Evolutionary conservation across 78 protist species (phyloP), one percentile per base, ranked within the genome.

Genomic region (Dictyostelium purpureum): DNA sequence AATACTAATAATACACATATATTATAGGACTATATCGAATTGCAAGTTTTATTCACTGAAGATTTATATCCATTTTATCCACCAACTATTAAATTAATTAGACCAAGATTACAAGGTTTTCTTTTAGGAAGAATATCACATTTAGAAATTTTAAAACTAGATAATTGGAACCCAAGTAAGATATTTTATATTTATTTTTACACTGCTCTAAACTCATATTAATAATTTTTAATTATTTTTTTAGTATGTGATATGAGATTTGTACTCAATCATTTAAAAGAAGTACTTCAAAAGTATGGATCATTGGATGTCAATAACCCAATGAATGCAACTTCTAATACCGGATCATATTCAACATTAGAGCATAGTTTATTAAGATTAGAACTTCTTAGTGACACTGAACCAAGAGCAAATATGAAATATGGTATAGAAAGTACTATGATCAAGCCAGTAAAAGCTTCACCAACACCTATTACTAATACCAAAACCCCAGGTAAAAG

Each of bases 61-160:
- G 95, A 91, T 45, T 69, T 91, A 14, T 79, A 91, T 69, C 95
- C 95, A 74, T 91, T 91, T 47, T 91, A 91, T 77, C 95, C 95
- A 43, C 95, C 95, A 43, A 91, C 95, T 24, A 21, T 81, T 21
- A 67, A 67, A 28, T 38, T 91, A 5, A 85, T 91, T 40, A 74
- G 95, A 47, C 95, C 95, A 43, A 76, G 95, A 67, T 42, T 91
- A 42, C 88, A 77, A 77, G 95, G 90, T 19, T 91, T 91, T 11
- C 24, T 91, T 21, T 70, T 91, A 35, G 89, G 90, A 47, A 74
- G 77, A 47, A 83, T 91, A 38, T 56, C 92, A n/a, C 92, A 85
- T 73, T 73, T 85, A n/a, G 92, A 85, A 33, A 73, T 85, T 54
- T 51, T 85, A 38, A 73, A 77, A 38, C 45, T 85, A n/a, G 92